Base-by-base conservation (phyloP, 108 stramenopile genomes). In the Discostella pseudostelligera region DNA sequence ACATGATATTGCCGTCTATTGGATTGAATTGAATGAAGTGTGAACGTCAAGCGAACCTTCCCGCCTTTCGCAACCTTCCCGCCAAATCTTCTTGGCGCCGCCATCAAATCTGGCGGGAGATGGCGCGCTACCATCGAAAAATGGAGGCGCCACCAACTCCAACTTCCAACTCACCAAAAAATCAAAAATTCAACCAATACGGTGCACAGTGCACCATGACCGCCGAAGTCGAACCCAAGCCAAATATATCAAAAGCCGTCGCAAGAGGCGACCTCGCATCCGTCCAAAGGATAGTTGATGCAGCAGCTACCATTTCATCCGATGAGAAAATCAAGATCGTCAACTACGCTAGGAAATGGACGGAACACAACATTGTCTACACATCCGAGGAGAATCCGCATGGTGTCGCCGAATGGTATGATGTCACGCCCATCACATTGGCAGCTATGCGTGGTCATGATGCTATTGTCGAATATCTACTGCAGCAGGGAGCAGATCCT, bases 371-470 rank as follows among this genome's bases (percentile, higher is more conserved):
- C 37, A 22, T 7, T 28, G 51, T 14, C 26, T 24, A 21, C 37
- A 39, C 0, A 28, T 37, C 10, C 14, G 40, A 58, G 17, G 56
- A 58, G n/a, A 39, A 37, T 21, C 1, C 25, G 10, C 40, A 3
- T 25, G 43, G 28, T 5, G 8, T 13, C 25, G 61, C 7, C 17
- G 17, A 55, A 28, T 65, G 63, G 63, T 66, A 32, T 58, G 70
- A 66, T n/a, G 45, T 66, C 22, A 71, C 70, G 36, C 64, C 70
- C 21, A n/a, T 56, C 19, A 46, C 65, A 10, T 25, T 45, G 16
- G 70, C 64, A 19, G 70, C 70, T n/a, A 57, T 42, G 39, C 49
- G 49, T n/a, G 70, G 70, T 0, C 65, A 57, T 32, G 51, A 54
- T 43, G 32, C 56, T 21, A 39, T 66, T 0, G 53, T 71, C 0